Conservation (phyloP, 352 stramenopile genomes). For the Thalassiosira hispida region DNA sequence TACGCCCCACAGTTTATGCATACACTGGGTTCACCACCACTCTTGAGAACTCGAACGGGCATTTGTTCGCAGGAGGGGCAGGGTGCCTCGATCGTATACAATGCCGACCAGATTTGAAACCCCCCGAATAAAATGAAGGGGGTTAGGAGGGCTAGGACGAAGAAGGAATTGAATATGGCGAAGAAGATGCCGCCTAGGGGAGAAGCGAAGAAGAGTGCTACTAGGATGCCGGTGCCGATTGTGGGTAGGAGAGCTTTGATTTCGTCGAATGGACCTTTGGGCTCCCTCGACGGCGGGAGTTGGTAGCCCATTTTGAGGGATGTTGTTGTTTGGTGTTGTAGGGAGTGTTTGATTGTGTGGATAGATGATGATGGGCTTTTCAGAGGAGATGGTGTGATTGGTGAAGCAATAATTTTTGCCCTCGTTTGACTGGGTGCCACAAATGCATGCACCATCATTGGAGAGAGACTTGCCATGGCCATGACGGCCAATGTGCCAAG, state of each 20-base stretch:
- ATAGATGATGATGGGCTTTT: background rate
- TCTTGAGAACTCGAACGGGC: conserved; percentile 62
- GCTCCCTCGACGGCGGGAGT: conserved; percentile 53
- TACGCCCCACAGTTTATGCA: conserved; percentile 75
- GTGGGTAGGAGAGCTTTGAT: conserved; percentile 49
- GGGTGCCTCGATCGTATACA: conserved; percentile 67
- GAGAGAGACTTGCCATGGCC: background rate
- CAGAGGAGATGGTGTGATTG: background rate
- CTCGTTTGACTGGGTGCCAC: conserved; percentile 3
- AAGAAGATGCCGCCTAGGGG: conserved; percentile 72
- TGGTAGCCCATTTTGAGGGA: conserved; percentile 61
- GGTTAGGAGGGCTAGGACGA: conserved; percentile 63
- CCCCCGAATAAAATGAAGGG: conserved; percentile 63
- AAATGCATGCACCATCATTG: conserved; percentile 21
- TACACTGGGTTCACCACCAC: conserved; percentile 53
- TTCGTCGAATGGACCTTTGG: conserved; percentile 45
- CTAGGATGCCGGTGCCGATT: conserved; percentile 49
- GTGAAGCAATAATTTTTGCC: conserved; percentile 13
- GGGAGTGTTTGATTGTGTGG: background rate
- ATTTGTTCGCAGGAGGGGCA: conserved; percentile 72
- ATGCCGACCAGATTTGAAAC: conserved; percentile 68
- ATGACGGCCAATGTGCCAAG: conserved; percentile 3
- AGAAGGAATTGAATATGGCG: conserved; percentile 72
- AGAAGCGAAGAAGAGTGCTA: conserved; percentile 69
- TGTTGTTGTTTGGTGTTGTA: conserved; percentile 16